phyloP scores from a whole-genome alignment of 129 eudicot species.

The Apium graveolens region DNA sequence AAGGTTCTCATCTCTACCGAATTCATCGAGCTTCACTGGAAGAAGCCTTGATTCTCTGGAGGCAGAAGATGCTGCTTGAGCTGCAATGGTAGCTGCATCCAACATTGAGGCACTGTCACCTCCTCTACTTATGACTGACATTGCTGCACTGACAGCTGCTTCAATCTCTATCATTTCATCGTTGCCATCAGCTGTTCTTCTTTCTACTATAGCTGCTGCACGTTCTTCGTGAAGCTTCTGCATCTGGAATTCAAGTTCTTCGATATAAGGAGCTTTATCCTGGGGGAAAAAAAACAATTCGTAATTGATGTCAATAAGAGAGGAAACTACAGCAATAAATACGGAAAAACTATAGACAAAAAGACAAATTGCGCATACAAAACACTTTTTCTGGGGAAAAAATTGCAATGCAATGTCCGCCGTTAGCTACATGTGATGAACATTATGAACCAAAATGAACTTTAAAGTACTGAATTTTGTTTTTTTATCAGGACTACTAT shows the following conservation, averaged over 20 bases:
- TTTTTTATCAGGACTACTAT: neutral
- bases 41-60: constrained; percentile 42
- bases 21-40: constrained; percentile 77
- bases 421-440: neutral
- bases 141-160: constrained; percentile 75
- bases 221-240: constrained; percentile 88
- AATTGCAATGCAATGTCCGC: neutral
- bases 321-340: neutral
- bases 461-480: neutral
- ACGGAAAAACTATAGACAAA: neutral
- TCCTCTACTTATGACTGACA: constrained; percentile 47
- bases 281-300: constrained; percentile 19
- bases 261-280: constrained; percentile 85
- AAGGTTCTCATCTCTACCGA: constrained; percentile 72
- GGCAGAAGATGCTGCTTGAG: constrained; percentile 59
- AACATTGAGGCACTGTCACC: constrained; percentile 38
- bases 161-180: constrained; percentile 79
- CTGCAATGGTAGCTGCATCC: constrained; percentile 60
- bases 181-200: constrained; percentile 64
- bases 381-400: neutral
- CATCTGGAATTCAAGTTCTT: constrained; percentile 91
- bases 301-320: neutral
- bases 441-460: neutral
- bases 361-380: neutral
- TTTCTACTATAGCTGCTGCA: constrained; percentile 62